Base-by-base conservation (phyloP, 179 eudicot species). In the Beta corolliflora region DNA sequence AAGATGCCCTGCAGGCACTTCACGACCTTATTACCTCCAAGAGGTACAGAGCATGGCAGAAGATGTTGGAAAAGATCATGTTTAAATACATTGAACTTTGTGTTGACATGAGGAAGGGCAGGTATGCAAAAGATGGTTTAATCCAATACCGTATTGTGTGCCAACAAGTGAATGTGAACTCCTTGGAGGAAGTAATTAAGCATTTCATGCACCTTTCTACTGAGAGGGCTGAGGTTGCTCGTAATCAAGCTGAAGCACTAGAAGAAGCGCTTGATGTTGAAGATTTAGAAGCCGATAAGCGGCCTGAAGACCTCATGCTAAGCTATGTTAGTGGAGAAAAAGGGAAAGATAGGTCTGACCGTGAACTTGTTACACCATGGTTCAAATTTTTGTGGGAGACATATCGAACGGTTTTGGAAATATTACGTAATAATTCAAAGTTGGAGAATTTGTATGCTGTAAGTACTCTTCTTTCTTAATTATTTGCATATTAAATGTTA, bases 291-390 rank as follows among this genome's bases (percentile, higher is more conserved):
- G 97, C 95, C 14, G 98, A 93, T 78, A 95, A 83, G 83, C 89
- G 93, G 81, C 98, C 98, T 7, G 98, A 95, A 81, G 98, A 95
- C 87, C 84, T 95, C 15, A 92, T 93, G 97, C 82, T 95, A 19
- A 95, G 98, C 83, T 95, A 91, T 82, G 98, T 95, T 68, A 93
- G 97, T 79, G 97, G 98, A 14, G 97, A 95, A 82, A 95, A 93
- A 83, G 98, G 97, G 48, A 95, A 92, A 86, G 98, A 95, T 14
- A 82, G 98, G 79, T 93, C 98, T 81, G 98, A 95, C 66, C 92
- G 97, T 23, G 97, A 95, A 80, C 93, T 93, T 82, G 98, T 95
- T 50, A 95, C 98, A 9, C 98, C 98, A 2, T 94, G 98, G 94
- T 93, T 95, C 77, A 95, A 93, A 77, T 95, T 93, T 67, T 81